Percentiles rank a stretch among this genome's conserved stretches.
phyloP scores from a whole-genome alignment of 2,329 filamentous ascomycete species.

The Penicillium sp. region DNA sequence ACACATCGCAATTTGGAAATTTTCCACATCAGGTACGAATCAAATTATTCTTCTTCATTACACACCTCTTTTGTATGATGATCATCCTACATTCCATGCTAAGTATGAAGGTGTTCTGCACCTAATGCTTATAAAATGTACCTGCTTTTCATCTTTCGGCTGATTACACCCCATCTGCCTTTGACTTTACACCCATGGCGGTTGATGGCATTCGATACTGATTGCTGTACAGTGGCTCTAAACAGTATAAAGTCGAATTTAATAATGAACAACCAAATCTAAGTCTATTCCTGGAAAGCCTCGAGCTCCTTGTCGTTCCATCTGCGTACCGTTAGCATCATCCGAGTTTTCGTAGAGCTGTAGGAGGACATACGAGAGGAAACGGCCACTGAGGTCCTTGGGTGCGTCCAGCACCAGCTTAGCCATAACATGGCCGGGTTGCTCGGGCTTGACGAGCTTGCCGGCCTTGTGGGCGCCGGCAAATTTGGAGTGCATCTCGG shows the following conservation, averaged over 20 bases:
- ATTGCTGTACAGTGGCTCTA: slow-evolving; percentile 23
- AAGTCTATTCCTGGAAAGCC: slow-evolving; percentile 43
- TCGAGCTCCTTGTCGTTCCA: slow-evolving; percentile 49
- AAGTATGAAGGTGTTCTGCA: slow-evolving; percentile 57
- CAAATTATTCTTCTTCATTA: slow-evolving; percentile 6
- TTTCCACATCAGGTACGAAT: not conserved
- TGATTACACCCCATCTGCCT: slow-evolving; percentile 44
- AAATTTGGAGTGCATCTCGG: slow-evolving; percentile 64
- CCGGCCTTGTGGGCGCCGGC: slow-evolving; percentile 68
- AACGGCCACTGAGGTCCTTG: slow-evolving; percentile 72
- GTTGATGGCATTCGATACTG: slow-evolving; percentile 30
- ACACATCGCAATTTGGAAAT: not conserved
- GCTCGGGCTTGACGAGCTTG: slow-evolving; percentile 74
- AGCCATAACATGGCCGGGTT: slow-evolving; percentile 84
- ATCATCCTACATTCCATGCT: slow-evolving; percentile 62
- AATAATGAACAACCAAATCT: slow-evolving; percentile 4
- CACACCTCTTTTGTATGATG: slow-evolving; percentile 49
- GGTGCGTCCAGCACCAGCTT: slow-evolving; percentile 68
- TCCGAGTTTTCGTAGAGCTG: slow-evolving; percentile 2
- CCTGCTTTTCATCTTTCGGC: slow-evolving; percentile 67
- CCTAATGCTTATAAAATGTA: slow-evolving; percentile 59
- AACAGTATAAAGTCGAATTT: slow-evolving; percentile 12
- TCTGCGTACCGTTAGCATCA: slow-evolving; percentile 35
- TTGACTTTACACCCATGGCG: slow-evolving; percentile 20
- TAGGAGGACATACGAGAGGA: slow-evolving; percentile 51